Conservation (phyloP, 2,329 filamentous ascomycete species). For the Pseudogymnoascus sp. region DNA sequence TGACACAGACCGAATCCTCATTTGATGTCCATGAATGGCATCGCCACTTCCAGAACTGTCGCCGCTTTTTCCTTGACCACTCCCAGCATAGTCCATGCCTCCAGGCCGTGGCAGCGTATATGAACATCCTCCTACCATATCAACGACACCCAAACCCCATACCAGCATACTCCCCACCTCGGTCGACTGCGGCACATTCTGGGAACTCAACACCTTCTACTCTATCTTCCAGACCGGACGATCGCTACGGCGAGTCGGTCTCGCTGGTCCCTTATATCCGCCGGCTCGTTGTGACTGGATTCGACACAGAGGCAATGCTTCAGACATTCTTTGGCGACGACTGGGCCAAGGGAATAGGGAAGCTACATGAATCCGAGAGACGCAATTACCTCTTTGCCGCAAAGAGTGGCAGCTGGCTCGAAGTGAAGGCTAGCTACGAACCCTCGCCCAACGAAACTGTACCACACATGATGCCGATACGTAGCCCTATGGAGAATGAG, state of each 20-base stretch:
- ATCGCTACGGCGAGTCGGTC: slow-evolving; percentile 32
- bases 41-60: slow-evolving; percentile 80
- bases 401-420: slow-evolving; percentile 84
- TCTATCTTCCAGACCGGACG: slow-evolving; percentile 18
- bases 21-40: slow-evolving; percentile 92
- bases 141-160: slow-evolving; percentile 52
- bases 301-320: slow-evolving; percentile 77
- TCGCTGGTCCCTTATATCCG: slow-evolving; percentile 84
- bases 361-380: slow-evolving; percentile 79
- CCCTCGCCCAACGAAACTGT: slow-evolving; percentile 74
- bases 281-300: slow-evolving; percentile 81
- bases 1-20: slow-evolving; percentile 11
- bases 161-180: slow-evolving; percentile 30
- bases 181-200: slow-evolving; percentile 23
- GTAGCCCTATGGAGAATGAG: slow-evolving; percentile 67
- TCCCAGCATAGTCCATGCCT: slow-evolving; percentile 77
- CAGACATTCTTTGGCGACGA: slow-evolving; percentile 97
- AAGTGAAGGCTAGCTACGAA: slow-evolving; percentile 85
- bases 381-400: slow-evolving; percentile 93
- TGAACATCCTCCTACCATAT: slow-evolving; percentile 87
- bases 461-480: slow-evolving; percentile 79
- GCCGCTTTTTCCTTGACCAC: slow-evolving; percentile 84
- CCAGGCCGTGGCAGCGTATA: slow-evolving; percentile 78
- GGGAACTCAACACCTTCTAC: slow-evolving; percentile 21
- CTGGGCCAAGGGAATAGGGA: slow-evolving; percentile 71